Percentiles rank a stretch among this genome's conserved stretches.
Conservation (phyloP, 805 yeast species). For the Cyberlindnera japonica region DNA sequence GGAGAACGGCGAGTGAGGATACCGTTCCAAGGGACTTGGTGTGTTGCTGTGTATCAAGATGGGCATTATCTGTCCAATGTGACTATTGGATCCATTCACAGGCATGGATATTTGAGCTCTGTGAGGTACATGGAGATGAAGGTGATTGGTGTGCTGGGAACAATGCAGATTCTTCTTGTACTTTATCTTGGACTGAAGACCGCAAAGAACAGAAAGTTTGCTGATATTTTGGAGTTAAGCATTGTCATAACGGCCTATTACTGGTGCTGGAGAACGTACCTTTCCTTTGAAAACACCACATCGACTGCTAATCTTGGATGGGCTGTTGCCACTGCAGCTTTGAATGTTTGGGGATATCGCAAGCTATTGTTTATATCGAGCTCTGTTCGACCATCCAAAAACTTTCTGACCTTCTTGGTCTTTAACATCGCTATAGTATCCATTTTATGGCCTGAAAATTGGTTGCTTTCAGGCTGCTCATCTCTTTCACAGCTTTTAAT, state of each 20-base stretch:
- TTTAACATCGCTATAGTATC: neutral
- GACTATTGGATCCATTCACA: neutral
- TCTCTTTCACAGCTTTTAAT: neutral
- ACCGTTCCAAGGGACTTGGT: conserved; percentile 12
- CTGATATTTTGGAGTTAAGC: neutral
- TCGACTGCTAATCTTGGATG: neutral
- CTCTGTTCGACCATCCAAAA: neutral
- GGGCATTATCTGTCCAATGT: conserved; percentile 2
- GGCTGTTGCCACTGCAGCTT: neutral
- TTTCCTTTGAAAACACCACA: neutral
- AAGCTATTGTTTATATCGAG: neutral
- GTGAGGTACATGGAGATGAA: conserved; percentile 4
- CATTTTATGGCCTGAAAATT: neutral
- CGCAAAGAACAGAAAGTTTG: neutral
- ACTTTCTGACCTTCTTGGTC: neutral
- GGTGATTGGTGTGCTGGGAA: too few species aligned
- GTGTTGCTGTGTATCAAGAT: conserved; percentile 12
- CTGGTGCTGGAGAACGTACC: conserved; percentile 4
- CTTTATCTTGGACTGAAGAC: too few species aligned
- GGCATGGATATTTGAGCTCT: conserved; percentile 3
- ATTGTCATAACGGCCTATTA: too few species aligned
- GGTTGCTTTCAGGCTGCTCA: neutral
- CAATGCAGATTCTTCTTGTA: too few species aligned
- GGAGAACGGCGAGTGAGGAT: neutral
- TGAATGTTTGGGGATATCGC: neutral